Conservation (phyloP, 768 basidiomycete genomes). For the Mrakia gelida region DNA sequence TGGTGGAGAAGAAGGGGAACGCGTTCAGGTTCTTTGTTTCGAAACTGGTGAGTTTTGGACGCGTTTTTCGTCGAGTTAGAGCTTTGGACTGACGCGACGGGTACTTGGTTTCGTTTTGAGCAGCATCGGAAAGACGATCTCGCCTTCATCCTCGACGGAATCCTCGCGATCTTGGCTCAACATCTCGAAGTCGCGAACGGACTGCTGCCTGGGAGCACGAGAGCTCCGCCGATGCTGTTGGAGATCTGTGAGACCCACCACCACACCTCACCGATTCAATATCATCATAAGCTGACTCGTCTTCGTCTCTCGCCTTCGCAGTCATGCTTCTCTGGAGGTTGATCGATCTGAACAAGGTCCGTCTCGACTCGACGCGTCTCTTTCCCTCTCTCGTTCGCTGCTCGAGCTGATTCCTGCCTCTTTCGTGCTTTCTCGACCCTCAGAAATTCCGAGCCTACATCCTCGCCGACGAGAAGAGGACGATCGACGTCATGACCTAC, state of each 20-base stretch:
- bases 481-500: slow-evolving; percentile 69
- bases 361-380: slow-evolving; percentile 26
- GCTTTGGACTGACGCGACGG: too few relatives aligned
- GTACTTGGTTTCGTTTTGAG: too few relatives aligned
- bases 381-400: slow-evolving; percentile 10
- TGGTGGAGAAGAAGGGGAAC: slow-evolving; percentile 43
- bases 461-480: slow-evolving; percentile 67
- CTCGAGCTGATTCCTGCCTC: not conserved
- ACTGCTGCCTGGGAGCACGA: slow-evolving; percentile 77
- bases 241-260: slow-evolving; percentile 62
- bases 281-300: too few relatives aligned
- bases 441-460: slow-evolving; percentile 86
- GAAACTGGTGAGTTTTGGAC: slow-evolving; percentile 61
- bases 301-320: not conserved
- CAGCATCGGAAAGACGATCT: slow-evolving; percentile 91
- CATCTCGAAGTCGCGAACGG: slow-evolving; percentile 70
- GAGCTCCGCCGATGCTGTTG: slow-evolving; percentile 71
- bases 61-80: not conserved
- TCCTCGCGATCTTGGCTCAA: slow-evolving; percentile 52
- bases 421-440: not conserved
- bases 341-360: slow-evolving; percentile 85
- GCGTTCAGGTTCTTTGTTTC: slow-evolving; percentile 88
- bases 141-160: slow-evolving; percentile 71
- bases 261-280: too few relatives aligned
- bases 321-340: slow-evolving; percentile 71